Conservation (phyloP, 306 rosid species). For the Ceratonia siliqua region DNA sequence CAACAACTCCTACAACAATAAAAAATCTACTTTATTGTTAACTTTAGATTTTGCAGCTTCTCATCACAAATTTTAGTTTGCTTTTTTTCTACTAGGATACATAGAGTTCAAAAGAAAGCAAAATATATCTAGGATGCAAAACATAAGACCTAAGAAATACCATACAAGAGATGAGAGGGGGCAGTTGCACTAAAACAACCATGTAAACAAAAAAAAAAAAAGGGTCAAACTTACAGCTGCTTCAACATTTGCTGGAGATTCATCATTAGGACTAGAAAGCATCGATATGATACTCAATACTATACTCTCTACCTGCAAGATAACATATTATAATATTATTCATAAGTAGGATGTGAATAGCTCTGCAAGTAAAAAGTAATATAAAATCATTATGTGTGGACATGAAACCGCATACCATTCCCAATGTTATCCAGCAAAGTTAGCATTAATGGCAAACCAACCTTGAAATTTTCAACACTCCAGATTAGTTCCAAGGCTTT, state of each 20-base stretch:
- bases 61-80: neutral
- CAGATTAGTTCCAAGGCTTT: conserved; percentile 26
- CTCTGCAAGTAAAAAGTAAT: neutral
- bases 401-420: conserved; percentile 5
- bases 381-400: conserved; percentile 1
- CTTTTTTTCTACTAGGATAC: neutral
- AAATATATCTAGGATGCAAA: conserved; percentile 11
- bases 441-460: conserved; percentile 28
- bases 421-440: conserved; percentile 26
- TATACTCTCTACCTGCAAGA: conserved; percentile 96
- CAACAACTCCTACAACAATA: neutral
- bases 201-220: neutral
- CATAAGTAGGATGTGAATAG: neutral
- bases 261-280: conserved; percentile 97
- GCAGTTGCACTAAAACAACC: conserved; percentile 2
- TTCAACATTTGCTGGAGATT: conserved; percentile 98
- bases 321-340: neutral
- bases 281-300: conserved; percentile 97
- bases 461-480: conserved; percentile 17
- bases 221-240: conserved; percentile 81
- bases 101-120: neutral
- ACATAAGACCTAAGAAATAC: neutral
- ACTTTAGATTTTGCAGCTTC: neutral
- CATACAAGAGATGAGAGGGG: neutral
- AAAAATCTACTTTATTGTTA: neutral